Evolutionary conservation across 306 rosid species (phyloP).

Genomic region (Dalbergia oliveri): DNA sequence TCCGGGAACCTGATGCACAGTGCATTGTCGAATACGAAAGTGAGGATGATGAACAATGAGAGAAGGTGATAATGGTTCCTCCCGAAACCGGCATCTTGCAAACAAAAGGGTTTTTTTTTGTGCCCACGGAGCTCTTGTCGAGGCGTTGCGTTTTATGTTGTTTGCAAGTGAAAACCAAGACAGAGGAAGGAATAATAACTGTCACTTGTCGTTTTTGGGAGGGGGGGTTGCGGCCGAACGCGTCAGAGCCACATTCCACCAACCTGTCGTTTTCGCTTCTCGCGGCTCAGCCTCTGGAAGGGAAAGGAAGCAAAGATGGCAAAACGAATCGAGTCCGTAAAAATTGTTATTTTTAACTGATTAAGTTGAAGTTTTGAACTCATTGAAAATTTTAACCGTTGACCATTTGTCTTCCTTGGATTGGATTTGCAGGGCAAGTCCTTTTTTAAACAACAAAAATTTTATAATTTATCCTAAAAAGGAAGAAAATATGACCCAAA

Average conservation of each 20-base stretch:
- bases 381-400: no score
- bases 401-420: no score
- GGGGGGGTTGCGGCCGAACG: neutral
- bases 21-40: constrained; percentile 36
- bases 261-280: constrained; percentile 22
- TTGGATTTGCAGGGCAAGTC: no score
- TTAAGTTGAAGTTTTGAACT: no score
- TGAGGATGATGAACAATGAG: constrained; percentile 44
- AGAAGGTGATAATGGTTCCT: constrained; percentile 32
- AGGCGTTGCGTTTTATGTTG: constrained; percentile 28
- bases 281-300: no score
- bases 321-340: no score
- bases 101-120: neutral
- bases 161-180: neutral
- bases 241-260: neutral
- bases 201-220: constrained; percentile 38
- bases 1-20: constrained; percentile 70
- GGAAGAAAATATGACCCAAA: no score
- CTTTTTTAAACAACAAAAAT: no score
- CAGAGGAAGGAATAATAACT: neutral
- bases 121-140: neutral
- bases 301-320: no score
- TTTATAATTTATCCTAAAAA: no score
- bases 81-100: constrained; percentile 55
- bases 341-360: no score